Percentiles rank a stretch among this genome's conserved stretches.
These are phyloP conservation scores for Leishmania amazonensis DNA, from an alignment of 208 protist species.

Conservation along the genomic window DNA sequence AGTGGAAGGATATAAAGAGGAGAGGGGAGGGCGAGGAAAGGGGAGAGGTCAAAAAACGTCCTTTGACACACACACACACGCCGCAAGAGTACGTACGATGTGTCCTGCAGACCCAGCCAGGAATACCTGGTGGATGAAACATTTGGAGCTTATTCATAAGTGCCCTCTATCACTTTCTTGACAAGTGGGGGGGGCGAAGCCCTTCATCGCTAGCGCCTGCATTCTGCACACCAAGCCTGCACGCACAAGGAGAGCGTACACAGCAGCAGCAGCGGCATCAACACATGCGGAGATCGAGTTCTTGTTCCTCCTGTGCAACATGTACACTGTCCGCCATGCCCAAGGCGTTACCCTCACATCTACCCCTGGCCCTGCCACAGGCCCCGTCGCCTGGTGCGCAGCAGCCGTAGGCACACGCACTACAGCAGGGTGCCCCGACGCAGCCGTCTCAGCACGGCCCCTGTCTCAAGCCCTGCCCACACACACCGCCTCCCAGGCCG, in stretches of 20 bases:
- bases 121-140: too few species aligned
- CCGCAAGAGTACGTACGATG: too few species aligned
- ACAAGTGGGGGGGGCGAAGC: too few species aligned
- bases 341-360: too few species aligned
- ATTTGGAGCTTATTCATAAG: too few species aligned
- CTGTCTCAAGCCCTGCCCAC: too few species aligned
- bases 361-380: too few species aligned
- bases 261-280: background rate
- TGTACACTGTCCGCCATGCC: background rate
- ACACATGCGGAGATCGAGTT: background rate
- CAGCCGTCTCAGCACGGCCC: too few species aligned
- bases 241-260: background rate
- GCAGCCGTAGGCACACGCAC: background rate
- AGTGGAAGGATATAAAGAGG: background rate
- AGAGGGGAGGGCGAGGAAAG: background rate
- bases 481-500: too few species aligned
- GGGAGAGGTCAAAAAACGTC: background rate
- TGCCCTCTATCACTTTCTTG: too few species aligned
- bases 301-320: background rate
- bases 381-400: background rate
- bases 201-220: too few species aligned
- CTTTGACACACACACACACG: background rate
- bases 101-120: too few species aligned
- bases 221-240: background rate
- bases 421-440: background rate